Evolutionary conservation across 2,329 filamentous ascomycete genomes (phyloP).

Genomic region (Fusarium metavorans): DNA sequence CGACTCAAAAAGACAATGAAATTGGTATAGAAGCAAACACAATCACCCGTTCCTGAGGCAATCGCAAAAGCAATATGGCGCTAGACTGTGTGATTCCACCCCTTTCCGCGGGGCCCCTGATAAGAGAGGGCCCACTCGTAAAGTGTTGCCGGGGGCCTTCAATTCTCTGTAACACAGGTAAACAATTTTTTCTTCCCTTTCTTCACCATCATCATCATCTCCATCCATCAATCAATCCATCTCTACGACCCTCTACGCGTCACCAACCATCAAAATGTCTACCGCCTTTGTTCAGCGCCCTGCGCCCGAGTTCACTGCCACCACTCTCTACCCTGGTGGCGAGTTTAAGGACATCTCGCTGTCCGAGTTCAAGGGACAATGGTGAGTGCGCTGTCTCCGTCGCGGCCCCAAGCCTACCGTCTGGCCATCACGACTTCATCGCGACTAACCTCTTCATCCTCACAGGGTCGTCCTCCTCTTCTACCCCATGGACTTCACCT

Average conservation of each 20-base stretch:
- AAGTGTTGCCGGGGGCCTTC: constrained; percentile 19
- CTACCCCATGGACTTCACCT: constrained; percentile 77
- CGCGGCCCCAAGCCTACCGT: not conserved
- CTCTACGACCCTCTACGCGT: not conserved
- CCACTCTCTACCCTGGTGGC: constrained; percentile 61
- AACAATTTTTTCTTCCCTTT: not conserved
- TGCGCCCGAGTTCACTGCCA: constrained; percentile 62
- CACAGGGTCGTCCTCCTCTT: constrained; percentile 73
- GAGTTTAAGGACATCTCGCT: constrained; percentile 62
- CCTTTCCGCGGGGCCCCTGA: constrained; percentile 24
- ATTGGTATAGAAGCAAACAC: not conserved
- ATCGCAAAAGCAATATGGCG: constrained; percentile 31
- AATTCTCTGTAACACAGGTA: constrained; percentile 3
- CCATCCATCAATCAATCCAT: not conserved
- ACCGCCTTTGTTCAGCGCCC: constrained; percentile 61
- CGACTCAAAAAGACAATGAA: not conserved
- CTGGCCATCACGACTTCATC: not conserved
- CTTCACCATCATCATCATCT: not conserved
- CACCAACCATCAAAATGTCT: constrained; percentile 51
- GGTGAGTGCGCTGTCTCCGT: constrained; percentile 48
- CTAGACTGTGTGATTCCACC: constrained; percentile 36
- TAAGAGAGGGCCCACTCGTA: constrained; percentile 19
- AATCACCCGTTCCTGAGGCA: not conserved
- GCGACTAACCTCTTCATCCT: not conserved
- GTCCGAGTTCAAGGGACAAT: constrained; percentile 60